Evolutionary conservation across 2,329 filamentous ascomycete species (phyloP), one percentile per base, ranked within the genome.

Genomic region (Chaetomium strumarium): DNA sequence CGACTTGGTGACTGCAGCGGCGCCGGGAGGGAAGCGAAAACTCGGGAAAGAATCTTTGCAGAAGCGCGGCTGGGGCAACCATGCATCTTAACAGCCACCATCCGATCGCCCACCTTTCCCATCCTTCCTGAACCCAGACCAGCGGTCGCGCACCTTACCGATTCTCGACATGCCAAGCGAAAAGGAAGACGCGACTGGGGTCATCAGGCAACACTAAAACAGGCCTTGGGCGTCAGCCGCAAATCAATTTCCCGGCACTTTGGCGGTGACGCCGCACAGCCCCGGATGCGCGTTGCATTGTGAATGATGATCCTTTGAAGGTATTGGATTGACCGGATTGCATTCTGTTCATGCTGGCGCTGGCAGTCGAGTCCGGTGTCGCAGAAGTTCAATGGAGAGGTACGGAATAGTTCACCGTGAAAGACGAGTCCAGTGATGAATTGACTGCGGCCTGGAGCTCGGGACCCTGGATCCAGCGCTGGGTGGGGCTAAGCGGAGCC

Each of bases 201-300:
- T 36, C 34, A 39, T 14, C 14, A 33, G 1, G 46, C 55, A 0
- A 52, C 65, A 40, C 59, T 76, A 53, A 29, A 36, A 34, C n/a
- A n/a, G 37, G 17, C 34, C 20, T 44, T 43, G 38, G 43, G 43
- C 41, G 5, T 52, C 49, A 52, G 49, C 49, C 49, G 49, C 43
- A 47, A 24, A 6, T 2, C 43, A 47, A 24, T 10, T 2, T 31
- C 43, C 49, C 42, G 43, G 43, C 31, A 17, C 24, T 24, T 24
- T 24, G 24, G 24, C 24, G 24, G 24, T 24, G 24, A 24, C 24
- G 24, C 24, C 24, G n/a, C n/a, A n/a, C n/a, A n/a, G n/a, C n/a
- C n/a, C n/a, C n/a, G n/a, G 24, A 24, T 24, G 24, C 24, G 7
- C 24, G 24, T 4, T 24, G 24, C 24, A 24, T 24, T 24, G 24